A percentile compares a stretch with the other conserved stretches of the same genome.
Conservation (phyloP, 2,329 filamentous ascomycete species). For the Fusarium subglutinans region DNA sequence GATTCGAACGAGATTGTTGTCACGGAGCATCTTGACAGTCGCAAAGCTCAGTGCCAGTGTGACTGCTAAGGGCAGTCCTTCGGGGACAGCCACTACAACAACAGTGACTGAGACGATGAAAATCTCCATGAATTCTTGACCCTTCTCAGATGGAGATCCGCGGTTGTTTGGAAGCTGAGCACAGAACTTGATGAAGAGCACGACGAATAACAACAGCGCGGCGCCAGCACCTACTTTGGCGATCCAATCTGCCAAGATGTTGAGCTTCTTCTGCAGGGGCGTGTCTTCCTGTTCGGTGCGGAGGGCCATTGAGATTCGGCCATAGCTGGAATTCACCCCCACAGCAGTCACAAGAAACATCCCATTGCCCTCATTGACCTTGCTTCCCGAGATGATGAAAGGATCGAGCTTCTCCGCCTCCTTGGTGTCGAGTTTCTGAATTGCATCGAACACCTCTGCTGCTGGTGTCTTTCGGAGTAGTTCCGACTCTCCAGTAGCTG, state of each 20-base stretch:
- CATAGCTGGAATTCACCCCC: slow-evolving; percentile 64
- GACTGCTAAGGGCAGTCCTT: slow-evolving; percentile 73
- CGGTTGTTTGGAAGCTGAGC: slow-evolving; percentile 65
- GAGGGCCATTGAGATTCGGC: slow-evolving; percentile 65
- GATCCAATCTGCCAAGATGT: slow-evolving; percentile 45
- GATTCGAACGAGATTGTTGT: slow-evolving; percentile 75
- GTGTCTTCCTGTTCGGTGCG: slow-evolving; percentile 62
- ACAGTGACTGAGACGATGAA: slow-evolving; percentile 73
- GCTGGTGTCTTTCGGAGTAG: slow-evolving; percentile 73
- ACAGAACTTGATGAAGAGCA: slow-evolving; percentile 81
- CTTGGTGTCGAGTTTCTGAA: slow-evolving; percentile 55
- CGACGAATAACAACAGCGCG: slow-evolving; percentile 77
- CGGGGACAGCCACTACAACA: slow-evolving; percentile 73
- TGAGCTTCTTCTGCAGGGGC: slow-evolving; percentile 64
- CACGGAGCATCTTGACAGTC: slow-evolving; percentile 74
- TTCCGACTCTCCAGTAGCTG: slow-evolving; percentile 78
- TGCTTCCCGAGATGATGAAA: slow-evolving; percentile 68
- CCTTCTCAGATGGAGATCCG: slow-evolving; percentile 63
- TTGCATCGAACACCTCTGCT: slow-evolving; percentile 64
- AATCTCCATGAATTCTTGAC: slow-evolving; percentile 66
- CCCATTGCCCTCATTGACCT: slow-evolving; percentile 63
- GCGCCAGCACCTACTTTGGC: slow-evolving; percentile 67
- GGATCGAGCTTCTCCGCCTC: slow-evolving; percentile 65
- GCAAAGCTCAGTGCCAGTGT: slow-evolving; percentile 75
- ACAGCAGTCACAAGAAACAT: slow-evolving; percentile 65